Percentiles rank a stretch among this genome's conserved stretches.
Conservation (phyloP, 768 basidiomycete genomes). For the Galerina sulciceps region DNA sequence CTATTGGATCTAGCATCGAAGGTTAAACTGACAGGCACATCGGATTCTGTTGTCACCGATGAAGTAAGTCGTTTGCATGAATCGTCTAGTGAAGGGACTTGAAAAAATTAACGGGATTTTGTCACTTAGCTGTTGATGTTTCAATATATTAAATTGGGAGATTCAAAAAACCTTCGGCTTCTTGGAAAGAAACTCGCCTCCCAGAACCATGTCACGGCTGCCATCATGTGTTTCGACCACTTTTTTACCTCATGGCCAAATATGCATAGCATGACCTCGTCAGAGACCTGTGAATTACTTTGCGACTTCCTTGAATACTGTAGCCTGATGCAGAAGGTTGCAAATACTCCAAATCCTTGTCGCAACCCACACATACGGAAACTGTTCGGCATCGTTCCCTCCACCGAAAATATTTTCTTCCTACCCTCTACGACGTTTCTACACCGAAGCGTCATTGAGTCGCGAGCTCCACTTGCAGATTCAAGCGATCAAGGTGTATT, state of each 20-base stretch:
- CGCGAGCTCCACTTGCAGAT: neutral
- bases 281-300: conserved; percentile 35
- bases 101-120: neutral
- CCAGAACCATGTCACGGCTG: conserved; percentile 25
- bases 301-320: conserved; percentile 39
- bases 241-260: conserved; percentile 34
- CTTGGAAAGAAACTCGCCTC: conserved; percentile 35
- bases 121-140: conserved; percentile 1
- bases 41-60: conserved; percentile 4
- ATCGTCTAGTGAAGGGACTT: neutral
- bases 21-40: conserved; percentile 12
- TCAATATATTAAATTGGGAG: conserved; percentile 12
- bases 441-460: conserved; percentile 11
- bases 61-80: conserved; percentile 6
- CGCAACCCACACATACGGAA: conserved; percentile 27
- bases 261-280: conserved; percentile 25
- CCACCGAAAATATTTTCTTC: conserved; percentile 34
- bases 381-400: conserved; percentile 36
- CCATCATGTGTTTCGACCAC: conserved; percentile 49
- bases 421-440: conserved; percentile 35
- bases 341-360: conserved; percentile 27
- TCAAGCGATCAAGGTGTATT: conserved; percentile 17
- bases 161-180: conserved; percentile 26
- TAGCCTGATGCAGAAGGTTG: conserved; percentile 30
- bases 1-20: conserved; percentile 31